Percentiles rank a stretch among this genome's conserved stretches.
Evolutionary conservation across 768 basidiomycete genomes (phyloP).

Genomic region (Mycena leptocephala): DNA sequence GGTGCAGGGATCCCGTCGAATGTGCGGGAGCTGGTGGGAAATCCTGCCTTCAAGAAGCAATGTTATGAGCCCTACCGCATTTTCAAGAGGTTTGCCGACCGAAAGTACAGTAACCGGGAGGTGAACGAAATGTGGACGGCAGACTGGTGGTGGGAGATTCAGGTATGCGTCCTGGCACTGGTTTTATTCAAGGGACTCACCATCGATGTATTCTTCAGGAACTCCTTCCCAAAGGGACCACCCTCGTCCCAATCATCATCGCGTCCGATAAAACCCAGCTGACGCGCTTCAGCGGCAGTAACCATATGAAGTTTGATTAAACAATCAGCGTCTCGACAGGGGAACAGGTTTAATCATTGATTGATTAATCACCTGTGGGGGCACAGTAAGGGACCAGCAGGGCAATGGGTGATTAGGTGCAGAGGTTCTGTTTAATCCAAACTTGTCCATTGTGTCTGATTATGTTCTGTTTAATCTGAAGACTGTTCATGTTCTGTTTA

Average conservation of each 20-base stretch:
- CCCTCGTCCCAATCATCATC: slow-evolving; percentile 49
- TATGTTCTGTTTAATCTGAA: too few relatives aligned
- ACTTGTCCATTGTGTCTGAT: too few relatives aligned
- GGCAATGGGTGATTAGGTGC: too few relatives aligned
- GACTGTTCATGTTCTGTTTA: too few relatives aligned
- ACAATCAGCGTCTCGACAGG: too few relatives aligned
- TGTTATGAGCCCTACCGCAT: slow-evolving; percentile 43
- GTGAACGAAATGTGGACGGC: slow-evolving; percentile 47
- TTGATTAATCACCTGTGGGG: too few relatives aligned
- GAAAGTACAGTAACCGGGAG: slow-evolving; percentile 7
- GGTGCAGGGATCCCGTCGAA: slow-evolving; percentile 43
- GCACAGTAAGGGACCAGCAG: too few relatives aligned
- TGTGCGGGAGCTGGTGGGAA: slow-evolving; percentile 41
- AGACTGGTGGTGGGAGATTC: slow-evolving; percentile 52
- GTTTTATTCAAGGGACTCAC: not conserved
- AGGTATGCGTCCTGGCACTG: slow-evolving; percentile 35
- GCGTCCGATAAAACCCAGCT: slow-evolving; percentile 54
- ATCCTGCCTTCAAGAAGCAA: slow-evolving; percentile 44
- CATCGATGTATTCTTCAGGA: not conserved
- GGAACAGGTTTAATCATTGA: too few relatives aligned
- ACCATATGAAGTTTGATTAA: too few relatives aligned
- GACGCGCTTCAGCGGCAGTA: slow-evolving; percentile 43
- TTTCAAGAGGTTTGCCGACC: not conserved
- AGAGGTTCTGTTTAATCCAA: too few relatives aligned
- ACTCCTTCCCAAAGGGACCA: slow-evolving; percentile 17